Percentiles rank a stretch among this genome's conserved stretches.
phyloP scores from a whole-genome alignment of 2,329 filamentous ascomycete species.

The Penicillium sp. region DNA sequence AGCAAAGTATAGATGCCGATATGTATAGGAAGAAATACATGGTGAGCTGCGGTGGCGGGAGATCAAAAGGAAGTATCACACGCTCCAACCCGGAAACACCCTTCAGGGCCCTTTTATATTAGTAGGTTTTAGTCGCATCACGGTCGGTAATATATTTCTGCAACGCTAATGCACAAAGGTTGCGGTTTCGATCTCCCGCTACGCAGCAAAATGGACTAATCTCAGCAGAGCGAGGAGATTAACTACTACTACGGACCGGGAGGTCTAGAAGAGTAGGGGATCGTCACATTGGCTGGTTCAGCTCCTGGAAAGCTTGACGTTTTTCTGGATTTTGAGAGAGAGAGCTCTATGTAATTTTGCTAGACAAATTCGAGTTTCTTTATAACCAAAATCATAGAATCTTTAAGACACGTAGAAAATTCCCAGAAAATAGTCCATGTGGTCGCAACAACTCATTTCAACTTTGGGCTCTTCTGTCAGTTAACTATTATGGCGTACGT shows the following conservation, averaged over 20 bases:
- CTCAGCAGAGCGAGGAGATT: neutral
- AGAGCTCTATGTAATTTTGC: neutral
- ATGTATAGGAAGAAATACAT: constrained; percentile 15
- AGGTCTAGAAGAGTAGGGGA: neutral
- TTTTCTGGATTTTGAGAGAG: neutral
- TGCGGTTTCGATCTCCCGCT: neutral
- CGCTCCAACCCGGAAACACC: no score
- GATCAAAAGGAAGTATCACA: neutral
- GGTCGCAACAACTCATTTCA: neutral
- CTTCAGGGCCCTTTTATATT: neutral
- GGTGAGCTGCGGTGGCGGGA: neutral
- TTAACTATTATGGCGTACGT: neutral
- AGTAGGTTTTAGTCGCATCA: neutral
- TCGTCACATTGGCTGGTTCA: neutral
- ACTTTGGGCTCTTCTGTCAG: no score
- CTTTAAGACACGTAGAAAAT: neutral
- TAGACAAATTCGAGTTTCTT: neutral
- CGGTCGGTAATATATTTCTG: neutral
- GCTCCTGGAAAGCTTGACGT: neutral
- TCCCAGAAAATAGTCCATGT: neutral
- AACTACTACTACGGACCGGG: neutral
- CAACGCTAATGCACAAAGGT: constrained; percentile 1
- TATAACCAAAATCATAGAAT: neutral
- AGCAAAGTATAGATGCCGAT: constrained; percentile 11
- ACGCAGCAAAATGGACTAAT: neutral